Conservation (phyloP, 208 protist species). For the Strigomonas culicis region DNA sequence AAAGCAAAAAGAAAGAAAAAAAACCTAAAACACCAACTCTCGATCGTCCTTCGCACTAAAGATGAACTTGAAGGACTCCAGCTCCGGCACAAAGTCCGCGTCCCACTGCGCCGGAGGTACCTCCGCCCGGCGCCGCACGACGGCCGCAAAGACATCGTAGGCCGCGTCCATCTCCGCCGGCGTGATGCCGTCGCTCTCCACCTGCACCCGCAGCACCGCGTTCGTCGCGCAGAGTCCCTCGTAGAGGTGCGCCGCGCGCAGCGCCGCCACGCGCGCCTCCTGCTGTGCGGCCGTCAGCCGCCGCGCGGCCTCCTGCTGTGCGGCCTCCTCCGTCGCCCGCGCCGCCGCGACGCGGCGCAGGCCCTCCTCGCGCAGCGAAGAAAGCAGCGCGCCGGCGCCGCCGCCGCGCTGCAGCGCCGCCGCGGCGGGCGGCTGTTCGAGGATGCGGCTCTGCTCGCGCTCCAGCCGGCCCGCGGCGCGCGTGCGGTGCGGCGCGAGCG, state of each 20-base stretch:
- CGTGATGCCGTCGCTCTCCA: slow-evolving; percentile 23
- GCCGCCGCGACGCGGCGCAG: slow-evolving; percentile 19
- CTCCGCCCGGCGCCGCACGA: slow-evolving; percentile 15
- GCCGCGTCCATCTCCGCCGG: slow-evolving; percentile 31
- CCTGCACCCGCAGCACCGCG: slow-evolving; percentile 42
- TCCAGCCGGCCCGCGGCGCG: neutral
- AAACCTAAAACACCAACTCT: neutral
- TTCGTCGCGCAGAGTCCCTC: slow-evolving; percentile 56
- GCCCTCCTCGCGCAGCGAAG: neutral
- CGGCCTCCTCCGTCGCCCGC: slow-evolving; percentile 16
- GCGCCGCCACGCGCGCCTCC: neutral
- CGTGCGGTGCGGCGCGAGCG: slow-evolving; percentile 15
- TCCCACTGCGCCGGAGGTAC: slow-evolving; percentile 34
- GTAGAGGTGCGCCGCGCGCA: slow-evolving; percentile 29
- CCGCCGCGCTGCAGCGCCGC: slow-evolving; percentile 13
- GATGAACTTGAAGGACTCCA: slow-evolving; percentile 34
- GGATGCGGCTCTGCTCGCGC: too few relatives aligned
- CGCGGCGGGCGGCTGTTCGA: slow-evolving; percentile 9
- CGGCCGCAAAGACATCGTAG: slow-evolving; percentile 30
- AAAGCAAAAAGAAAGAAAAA: slow-evolving; percentile 17
- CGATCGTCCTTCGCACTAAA: slow-evolving; percentile 8
- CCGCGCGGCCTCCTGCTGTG: neutral
- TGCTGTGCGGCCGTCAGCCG: too few relatives aligned
- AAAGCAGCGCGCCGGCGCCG: slow-evolving; percentile 1
- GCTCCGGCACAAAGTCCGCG: slow-evolving; percentile 37